These are phyloP conservation scores for Scheffersomyces parashehatae DNA, from an alignment of 1,139 yeast genomes.

Conservation along the genomic window DNA sequence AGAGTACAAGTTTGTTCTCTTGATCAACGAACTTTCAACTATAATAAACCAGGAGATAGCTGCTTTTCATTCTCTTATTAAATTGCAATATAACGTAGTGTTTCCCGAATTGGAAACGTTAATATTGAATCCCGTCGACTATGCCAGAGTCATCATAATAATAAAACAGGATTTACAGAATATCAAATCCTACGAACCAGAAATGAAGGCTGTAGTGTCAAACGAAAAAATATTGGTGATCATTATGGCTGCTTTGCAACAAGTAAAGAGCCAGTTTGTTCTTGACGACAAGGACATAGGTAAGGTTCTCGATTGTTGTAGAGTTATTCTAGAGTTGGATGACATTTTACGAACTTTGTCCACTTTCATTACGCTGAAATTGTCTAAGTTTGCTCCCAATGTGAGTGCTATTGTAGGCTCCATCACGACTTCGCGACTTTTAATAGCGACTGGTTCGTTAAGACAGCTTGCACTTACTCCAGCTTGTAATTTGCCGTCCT, in stretches of 20 bases:
- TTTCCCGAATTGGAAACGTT: slow-evolving; percentile 74
- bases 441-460: slow-evolving; percentile 73
- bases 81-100: slow-evolving; percentile 54
- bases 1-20: slow-evolving; percentile 52
- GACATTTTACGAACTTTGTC: slow-evolving; percentile 47
- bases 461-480: slow-evolving; percentile 71
- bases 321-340: slow-evolving; percentile 47
- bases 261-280: slow-evolving; percentile 20
- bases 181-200: slow-evolving; percentile 32
- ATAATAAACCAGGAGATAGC: slow-evolving; percentile 59
- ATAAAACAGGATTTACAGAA: slow-evolving; percentile 52
- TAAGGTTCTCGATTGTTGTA: slow-evolving; percentile 47
- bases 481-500: slow-evolving; percentile 77
- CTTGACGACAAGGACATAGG: slow-evolving; percentile 39
- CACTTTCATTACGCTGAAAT: slow-evolving; percentile 55
- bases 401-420: slow-evolving; percentile 73
- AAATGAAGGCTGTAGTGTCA: slow-evolving; percentile 44
- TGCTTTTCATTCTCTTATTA: slow-evolving; percentile 51
- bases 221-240: slow-evolving; percentile 72
- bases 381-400: slow-evolving; percentile 76
- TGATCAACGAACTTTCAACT: slow-evolving; percentile 57
- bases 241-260: slow-evolving; percentile 67
- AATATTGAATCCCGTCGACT: slow-evolving; percentile 64
- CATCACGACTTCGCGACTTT: slow-evolving; percentile 69
- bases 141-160: slow-evolving; percentile 52